Evolutionary conservation across 108 stramenopile genomes (phyloP), one percentile per base, ranked within the genome.

Genomic region (Licmophora abbreviata): DNA sequence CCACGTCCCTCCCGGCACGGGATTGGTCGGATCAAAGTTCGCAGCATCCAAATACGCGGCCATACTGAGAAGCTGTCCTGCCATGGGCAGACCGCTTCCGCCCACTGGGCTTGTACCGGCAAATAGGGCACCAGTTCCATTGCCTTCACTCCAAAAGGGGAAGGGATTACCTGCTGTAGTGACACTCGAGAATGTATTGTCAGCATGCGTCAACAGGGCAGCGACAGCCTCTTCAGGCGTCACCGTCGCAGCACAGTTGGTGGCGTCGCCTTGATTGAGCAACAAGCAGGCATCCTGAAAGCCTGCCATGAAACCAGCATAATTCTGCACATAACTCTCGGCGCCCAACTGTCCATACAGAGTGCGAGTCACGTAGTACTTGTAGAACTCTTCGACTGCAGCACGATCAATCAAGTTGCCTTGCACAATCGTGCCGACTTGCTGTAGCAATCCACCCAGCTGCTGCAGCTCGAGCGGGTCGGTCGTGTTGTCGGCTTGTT

Each of bases 31-130:
- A 54, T 61, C 60, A 10, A 56, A 36, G 31, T 47, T 44, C 25
- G 4, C 7, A 4, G 20, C 36, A 1, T 24, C 27, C 24, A 24
- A 36, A 4, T 42, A n/a, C 29, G 23, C 14, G 10, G 44, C 9
- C 8, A 28, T 17, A 20, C 17, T 15, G 37, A 26, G 2, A 29
- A 56, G 12, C 15, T 37, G 28, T 1, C 64, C 71, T 10, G 44
- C 43, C 57, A 73, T 38, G 38, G 67, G 58, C 3, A 73, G 26
- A 26, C 72, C 72, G 35, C 58, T 60, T 17, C 72, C 72, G 55
- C 55, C 38, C 7, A 67, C 53, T n/a, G 72, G 72, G 29, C 24
- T 58, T 7, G 27, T 59, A 0, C 59, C 59, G 20, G 37, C 30
- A 8, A 71, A 60, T 26, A 71, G 30, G 40, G 3, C 30, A 14